phyloP scores from a whole-genome alignment of 495 filamentous ascomycete genomes.

The Aspergillus incahuasiensis region DNA sequence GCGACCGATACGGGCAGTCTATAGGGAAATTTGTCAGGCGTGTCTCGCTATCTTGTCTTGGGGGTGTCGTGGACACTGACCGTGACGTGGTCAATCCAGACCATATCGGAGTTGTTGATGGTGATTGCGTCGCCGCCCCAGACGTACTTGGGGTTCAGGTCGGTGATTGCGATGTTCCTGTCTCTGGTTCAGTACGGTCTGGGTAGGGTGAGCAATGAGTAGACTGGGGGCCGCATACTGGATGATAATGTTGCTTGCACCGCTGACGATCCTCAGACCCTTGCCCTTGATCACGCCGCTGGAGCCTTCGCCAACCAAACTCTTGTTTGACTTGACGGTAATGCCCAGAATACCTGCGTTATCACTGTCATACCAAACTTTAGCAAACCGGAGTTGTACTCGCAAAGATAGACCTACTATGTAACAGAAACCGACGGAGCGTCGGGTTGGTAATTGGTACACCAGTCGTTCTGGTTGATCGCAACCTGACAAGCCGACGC shows the following conservation, averaged over 20 bases:
- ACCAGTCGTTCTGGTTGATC: slow-evolving; percentile 51
- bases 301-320: slow-evolving; percentile 36
- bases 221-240: slow-evolving; percentile 29
- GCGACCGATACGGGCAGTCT: slow-evolving; percentile 42
- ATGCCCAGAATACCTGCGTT: slow-evolving; percentile 41
- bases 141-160: slow-evolving; percentile 47
- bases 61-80: slow-evolving; percentile 12
- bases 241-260: slow-evolving; percentile 44
- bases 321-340: slow-evolving; percentile 43
- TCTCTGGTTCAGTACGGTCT: neutral
- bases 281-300: slow-evolving; percentile 40
- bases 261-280: slow-evolving; percentile 43
- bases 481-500: slow-evolving; percentile 44
- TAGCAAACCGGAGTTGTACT: neutral
- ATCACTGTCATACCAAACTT: slow-evolving; percentile 15
- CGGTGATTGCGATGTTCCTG: slow-evolving; percentile 44
- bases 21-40: neutral
- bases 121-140: slow-evolving; percentile 49
- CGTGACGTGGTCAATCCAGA: slow-evolving; percentile 49
- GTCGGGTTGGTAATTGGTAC: slow-evolving; percentile 34
- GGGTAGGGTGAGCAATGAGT: neutral
- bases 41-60: neutral
- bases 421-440: slow-evolving; percentile 34
- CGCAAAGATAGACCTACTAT: too few species aligned
- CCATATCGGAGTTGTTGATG: slow-evolving; percentile 34